Evolutionary conservation across 192 early-diverging fungal genomes (phyloP).

Genomic region (Podochytrium sp.): DNA sequence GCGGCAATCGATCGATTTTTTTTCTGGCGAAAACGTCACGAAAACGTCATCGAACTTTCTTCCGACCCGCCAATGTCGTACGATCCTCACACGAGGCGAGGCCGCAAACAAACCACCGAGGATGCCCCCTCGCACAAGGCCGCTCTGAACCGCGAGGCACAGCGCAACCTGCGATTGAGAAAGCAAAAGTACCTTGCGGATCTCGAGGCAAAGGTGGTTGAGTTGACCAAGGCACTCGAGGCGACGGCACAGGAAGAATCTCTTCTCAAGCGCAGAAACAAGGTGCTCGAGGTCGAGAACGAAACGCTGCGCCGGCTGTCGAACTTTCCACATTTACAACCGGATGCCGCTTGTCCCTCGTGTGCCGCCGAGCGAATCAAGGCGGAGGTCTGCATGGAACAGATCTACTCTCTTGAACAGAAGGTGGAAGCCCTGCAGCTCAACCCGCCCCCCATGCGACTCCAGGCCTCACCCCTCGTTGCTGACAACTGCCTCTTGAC

Average conservation of each 20-base stretch:
- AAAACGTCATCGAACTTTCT: no score
- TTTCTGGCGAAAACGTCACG: no score
- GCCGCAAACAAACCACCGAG: background rate
- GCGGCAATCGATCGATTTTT: no score
- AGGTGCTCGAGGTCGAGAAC: background rate
- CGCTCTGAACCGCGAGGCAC: conserved; percentile 1
- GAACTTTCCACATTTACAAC: background rate
- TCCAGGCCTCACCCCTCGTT: background rate
- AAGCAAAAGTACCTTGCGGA: background rate
- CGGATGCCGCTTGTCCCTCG: background rate
- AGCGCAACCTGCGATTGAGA: background rate
- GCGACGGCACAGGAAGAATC: background rate
- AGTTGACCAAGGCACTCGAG: background rate
- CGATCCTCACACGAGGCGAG: background rate
- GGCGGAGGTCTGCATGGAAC: background rate
- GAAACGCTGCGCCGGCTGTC: background rate
- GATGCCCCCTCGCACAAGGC: conserved; percentile 4
- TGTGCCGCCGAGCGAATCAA: background rate
- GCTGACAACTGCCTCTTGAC: background rate
- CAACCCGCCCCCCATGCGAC: background rate
- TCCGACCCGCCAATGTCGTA: no score
- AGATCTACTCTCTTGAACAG: background rate
- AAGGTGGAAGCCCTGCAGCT: background rate
- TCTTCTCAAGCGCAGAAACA: background rate
- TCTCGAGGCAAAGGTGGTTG: background rate